Base-by-base conservation (phyloP, 2,329 filamentous ascomycete genomes). In the Coleophoma eucalyptorum region DNA sequence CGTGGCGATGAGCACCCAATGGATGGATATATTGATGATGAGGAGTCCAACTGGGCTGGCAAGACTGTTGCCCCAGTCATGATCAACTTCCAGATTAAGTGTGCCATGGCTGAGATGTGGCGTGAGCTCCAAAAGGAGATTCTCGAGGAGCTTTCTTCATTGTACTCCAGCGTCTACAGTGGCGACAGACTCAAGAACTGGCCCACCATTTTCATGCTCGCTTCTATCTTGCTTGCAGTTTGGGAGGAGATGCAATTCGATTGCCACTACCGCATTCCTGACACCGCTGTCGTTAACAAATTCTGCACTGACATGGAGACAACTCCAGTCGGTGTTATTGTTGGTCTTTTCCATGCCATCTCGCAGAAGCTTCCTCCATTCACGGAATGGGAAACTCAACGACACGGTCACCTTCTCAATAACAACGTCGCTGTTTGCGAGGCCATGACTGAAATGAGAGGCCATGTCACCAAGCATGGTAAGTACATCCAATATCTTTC, bases 81-180 rank as follows among this genome's bases (percentile, higher is more conserved):
- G 92, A 95, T 97, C 81, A 97, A 97, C 78, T 97, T 97, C 82
- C 90, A 97, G 75, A 91, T 97, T 77, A 97, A 97, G 81, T 94
- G 89, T 64, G 92, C 92, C 49, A 86, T 97, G 73, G 93, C 92
- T 58, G 91, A 95, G 65, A 95, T 97, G 90, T 97, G 93, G 93
- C 91, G 93, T 58, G 92, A 96, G 70, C 78, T 97, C 51, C 92
- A 97, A 70, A 96, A 95, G 75, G 93, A 97, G 62, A 91, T 97
- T 35, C 79, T 97, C 2, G 92, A 96, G 74, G 93, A 97, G 75
- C 81, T 97, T 1, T 97, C 93, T 1, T 75, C 83, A 6, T 80
- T 97, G 13, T 97, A 97, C 79, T 95, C 90, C n/a, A 96, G 91
- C 57, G 93, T 97, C 42, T 97, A 97, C 79, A 95, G 89, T 62